These are phyloP conservation scores for Diaporthe sp. DNA, from an alignment of 2,329 filamentous ascomycete genomes.

Conservation along the genomic window DNA sequence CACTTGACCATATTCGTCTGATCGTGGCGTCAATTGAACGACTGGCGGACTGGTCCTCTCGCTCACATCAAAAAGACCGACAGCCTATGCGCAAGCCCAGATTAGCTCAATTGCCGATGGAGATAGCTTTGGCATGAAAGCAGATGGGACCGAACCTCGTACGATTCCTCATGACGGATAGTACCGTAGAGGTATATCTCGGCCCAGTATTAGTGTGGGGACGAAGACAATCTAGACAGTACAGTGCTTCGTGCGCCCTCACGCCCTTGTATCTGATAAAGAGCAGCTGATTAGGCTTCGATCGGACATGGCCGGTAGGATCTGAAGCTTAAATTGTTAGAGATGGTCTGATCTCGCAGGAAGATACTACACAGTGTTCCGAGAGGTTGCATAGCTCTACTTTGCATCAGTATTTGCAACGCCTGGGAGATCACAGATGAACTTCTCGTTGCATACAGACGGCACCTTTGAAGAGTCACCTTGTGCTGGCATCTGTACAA, in stretches of 20 bases:
- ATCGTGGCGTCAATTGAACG: neutral
- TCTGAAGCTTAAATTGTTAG: neutral
- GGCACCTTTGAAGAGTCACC: neutral
- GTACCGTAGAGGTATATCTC: neutral
- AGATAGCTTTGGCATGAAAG: neutral
- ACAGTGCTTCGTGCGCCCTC: neutral
- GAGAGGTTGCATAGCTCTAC: neutral
- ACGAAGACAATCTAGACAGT: neutral
- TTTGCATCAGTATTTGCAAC: too few species aligned
- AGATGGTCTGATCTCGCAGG: neutral
- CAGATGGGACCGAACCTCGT: slow-evolving; percentile 9
- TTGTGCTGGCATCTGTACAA: neutral
- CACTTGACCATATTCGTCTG: slow-evolving; percentile 14
- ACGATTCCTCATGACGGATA: neutral
- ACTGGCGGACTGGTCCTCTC: neutral
- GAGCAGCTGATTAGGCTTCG: neutral
- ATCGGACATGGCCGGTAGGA: neutral
- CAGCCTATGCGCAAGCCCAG: neutral
- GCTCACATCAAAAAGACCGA: neutral
- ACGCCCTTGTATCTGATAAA: neutral
- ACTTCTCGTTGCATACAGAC: too few species aligned
- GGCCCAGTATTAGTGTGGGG: slow-evolving; percentile 13
- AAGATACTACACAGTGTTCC: neutral
- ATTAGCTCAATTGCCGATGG: slow-evolving; percentile 22
- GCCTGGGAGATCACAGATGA: neutral